Base-by-base conservation (phyloP, 768 basidiomycete species). In the Roridomyces roridus region DNA sequence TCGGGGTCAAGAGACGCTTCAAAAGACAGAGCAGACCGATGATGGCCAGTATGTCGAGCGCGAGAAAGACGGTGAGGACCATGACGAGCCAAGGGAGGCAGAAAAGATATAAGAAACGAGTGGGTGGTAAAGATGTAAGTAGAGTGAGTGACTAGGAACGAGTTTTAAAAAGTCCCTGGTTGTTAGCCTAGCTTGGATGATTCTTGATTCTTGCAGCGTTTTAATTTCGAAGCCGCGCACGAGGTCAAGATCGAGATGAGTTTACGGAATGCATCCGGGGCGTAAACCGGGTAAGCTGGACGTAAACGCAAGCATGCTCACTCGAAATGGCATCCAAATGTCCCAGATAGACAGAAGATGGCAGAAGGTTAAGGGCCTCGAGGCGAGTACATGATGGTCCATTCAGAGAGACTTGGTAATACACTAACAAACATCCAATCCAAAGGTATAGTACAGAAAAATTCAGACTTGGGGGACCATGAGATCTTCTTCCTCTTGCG, bases 21-120 rank as follows among this genome's bases (percentile, higher is more conserved):
- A 78, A 45, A 59, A 80, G 65, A 66, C 71, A 70, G 49, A 80
- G 46, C 26, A 70, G 69, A 25, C 74, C 55, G 37, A 74, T 57
- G 40, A 70, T 65, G 25, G 78, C 68, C 35, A 68, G 65, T 37
- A 80, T 49, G 49, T 77, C 71, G 35, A 75, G 49, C 44, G 68
- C 55, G 29, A 71, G 53, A 47, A 64, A 60, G 31, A 68, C 26
- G 12, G 61, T 60, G 42, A 67, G 29, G 70, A 74, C 72, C 63
- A 71, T 63, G 45, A 41, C 35, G 53, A 51, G 46, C 52, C 61
- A 43, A 41, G 40, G 47, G 44, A 24, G 29, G 49, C 23, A 46
- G 46, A 50, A 44, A 43, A 21, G 41, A 41, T 23, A 48, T 18
- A 23, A 26, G 21, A 47, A 37, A 6, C 31, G 44, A 41, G 41